Base-by-base conservation (phyloP, 2,329 filamentous ascomycete genomes). In the Pseudopyricularia cyperi region DNA sequence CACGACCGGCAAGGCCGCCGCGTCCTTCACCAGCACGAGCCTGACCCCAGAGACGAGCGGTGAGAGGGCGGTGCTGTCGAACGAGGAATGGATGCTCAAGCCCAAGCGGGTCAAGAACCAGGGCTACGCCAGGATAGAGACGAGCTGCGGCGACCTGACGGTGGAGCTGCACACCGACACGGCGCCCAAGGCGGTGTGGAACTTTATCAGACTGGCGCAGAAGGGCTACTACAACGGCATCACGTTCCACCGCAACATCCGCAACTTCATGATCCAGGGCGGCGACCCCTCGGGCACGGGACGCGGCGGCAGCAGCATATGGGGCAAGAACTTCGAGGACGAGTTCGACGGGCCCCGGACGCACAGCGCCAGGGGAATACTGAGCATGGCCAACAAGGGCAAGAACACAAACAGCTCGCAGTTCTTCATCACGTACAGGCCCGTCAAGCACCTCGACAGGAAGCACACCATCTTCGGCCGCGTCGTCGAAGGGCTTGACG, bases 381-480 rank as follows among this genome's bases (percentile, higher is more conserved):
- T 94, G 26, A 89, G 85, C 58, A 98, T 98, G 93, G 93, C 93
- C 39, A 98, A 98, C 68, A 98, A 98, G 65, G 93, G 93, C 54
- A 96, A 96, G 63, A 91, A 96, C 63, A 97, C 91, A 22, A 98
- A 98, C 68, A 93, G 87, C 8, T 88, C 82, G 59, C 93, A 98
- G 67, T 98, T 83, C 64, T 98, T 97, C 73, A 86, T 98, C 63
- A 87, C 85, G 0, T 98, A 98, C 66, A 83, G 88, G 50, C 75
- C 86, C 1, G 80, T 84, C 0, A 83, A 85, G 56, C 93, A 98
- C 68, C 77, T 98, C 1, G 89, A 98, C 66, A 79, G 84, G 54
- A 98, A 98, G 63, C 93, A 98, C 68, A 97, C 93, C n/a, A 87
- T 98, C 39, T 98, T 98, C 61, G 93, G 85, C 2, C 81, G 82